Base-by-base conservation (phyloP, 2,329 filamentous ascomycete genomes). In the Phialophora macrospora region DNA sequence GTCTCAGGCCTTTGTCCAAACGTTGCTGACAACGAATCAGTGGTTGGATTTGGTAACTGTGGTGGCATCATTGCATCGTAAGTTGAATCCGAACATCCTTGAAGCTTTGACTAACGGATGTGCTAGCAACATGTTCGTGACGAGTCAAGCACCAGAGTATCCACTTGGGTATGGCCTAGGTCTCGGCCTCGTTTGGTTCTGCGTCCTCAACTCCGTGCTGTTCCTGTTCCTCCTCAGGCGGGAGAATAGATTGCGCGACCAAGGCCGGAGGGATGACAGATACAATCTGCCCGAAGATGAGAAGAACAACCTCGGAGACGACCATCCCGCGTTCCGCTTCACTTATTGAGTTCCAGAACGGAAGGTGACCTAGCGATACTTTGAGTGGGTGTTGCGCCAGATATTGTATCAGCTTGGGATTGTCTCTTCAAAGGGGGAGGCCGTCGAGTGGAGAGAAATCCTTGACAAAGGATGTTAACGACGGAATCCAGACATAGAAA, bases 161-260 rank as follows among this genome's bases (percentile, higher is more conserved):
- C 73, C 70, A 0, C 75, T 77, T 0, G 79, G 78, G 1, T 80
- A 78, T 55, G 75, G 77, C 0, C 72, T 75, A 17, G 73, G 75
- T 6, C 70, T 80, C 3, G 76, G 67, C 1, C 71, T 78, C 68
- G 61, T 77, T 9, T 78, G 76, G 76, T 60, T 78, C 4, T 75
- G 75, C 67, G 75, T 73, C 4, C 3, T 74, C n/a, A 64, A 74
- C 3, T 75, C 75, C 48, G 68, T 72, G 4, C 61, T 72, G 3
- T 75, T 78, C 56, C 70, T 78, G 48, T 71, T 72, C 17, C 76
- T 73, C 69, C 59, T 78, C 22, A 67, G 68, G n/a, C 68, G 74
- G n/a, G 74, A 75, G 61, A 78, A 79, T 65, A 74, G 68, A 68
- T 68, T 71, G 48, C 70, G 74, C 57, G 70, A 73, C 11, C 55